Percentiles rank a stretch among this genome's conserved stretches.
Conservation (phyloP, 176 grass and related monocot genomes). For the Eleusine coracana region DNA sequence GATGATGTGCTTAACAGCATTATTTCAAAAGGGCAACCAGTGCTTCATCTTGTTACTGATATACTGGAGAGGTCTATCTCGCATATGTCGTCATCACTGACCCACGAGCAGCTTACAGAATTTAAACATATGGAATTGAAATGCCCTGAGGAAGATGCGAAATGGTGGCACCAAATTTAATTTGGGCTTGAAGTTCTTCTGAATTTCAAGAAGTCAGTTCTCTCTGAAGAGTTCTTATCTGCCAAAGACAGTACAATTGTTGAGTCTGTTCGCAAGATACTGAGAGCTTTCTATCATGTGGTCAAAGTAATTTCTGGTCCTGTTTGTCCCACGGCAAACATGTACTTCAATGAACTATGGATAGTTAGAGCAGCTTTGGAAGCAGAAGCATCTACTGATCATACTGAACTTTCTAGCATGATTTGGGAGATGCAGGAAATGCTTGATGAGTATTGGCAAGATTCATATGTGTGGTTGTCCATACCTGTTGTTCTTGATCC, state of each 20-base stretch:
- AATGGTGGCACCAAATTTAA: slow-evolving; percentile 53
- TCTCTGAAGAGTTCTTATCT: slow-evolving; percentile 33
- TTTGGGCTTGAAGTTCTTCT: slow-evolving; percentile 49
- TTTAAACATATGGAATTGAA: slow-evolving; percentile 26
- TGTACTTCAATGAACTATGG: slow-evolving; percentile 57
- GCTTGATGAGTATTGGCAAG: slow-evolving; percentile 46
- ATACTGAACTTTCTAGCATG: slow-evolving; percentile 42
- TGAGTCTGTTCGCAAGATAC: slow-evolving; percentile 45
- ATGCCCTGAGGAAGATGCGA: slow-evolving; percentile 38
- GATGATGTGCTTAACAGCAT: slow-evolving; percentile 38
- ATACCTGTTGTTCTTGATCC: slow-evolving; percentile 55
- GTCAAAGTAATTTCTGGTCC: slow-evolving; percentile 47
- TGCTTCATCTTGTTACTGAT: slow-evolving; percentile 35
- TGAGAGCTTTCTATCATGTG: slow-evolving; percentile 45
- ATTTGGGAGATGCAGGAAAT: slow-evolving; percentile 44
- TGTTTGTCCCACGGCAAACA: slow-evolving; percentile 36
- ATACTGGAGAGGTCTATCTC: slow-evolving; percentile 32
- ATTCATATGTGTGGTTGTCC: slow-evolving; percentile 41
- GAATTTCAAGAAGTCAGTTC: slow-evolving; percentile 40
- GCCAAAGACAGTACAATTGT: slow-evolving; percentile 18
- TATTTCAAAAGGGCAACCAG: slow-evolving; percentile 32
- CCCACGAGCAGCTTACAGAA: slow-evolving; percentile 36
- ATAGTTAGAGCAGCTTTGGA: slow-evolving; percentile 40
- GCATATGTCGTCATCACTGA: slow-evolving; percentile 6
- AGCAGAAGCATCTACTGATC: slow-evolving; percentile 42